Conservation (phyloP, 352 stramenopile species). For the Phytopythium ostracodes region DNA sequence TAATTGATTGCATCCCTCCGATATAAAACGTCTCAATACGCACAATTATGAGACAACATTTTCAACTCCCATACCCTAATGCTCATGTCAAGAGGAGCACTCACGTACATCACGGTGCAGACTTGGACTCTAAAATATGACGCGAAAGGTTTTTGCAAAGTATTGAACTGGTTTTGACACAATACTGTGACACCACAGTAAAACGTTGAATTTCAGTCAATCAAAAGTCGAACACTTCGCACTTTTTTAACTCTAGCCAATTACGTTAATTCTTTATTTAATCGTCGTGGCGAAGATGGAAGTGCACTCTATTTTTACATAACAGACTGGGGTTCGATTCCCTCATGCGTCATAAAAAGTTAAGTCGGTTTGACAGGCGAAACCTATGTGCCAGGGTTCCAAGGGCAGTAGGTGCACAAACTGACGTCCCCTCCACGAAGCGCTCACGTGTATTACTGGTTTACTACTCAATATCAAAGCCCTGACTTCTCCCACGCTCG, state of each 20-base stretch:
- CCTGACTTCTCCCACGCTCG: constrained; percentile 15
- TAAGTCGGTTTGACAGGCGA: constrained; percentile 26
- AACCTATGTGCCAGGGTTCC: constrained; percentile 8
- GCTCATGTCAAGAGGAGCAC: too few species aligned
- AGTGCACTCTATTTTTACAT: neutral
- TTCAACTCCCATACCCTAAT: too few species aligned
- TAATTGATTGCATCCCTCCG: neutral
- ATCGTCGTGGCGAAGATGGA: neutral
- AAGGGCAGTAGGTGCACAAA: constrained; percentile 10
- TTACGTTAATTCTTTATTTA: neutral
- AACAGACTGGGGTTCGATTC: neutral
- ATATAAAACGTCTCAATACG: too few species aligned
- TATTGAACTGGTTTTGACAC: neutral
- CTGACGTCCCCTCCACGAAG: constrained; percentile 6
- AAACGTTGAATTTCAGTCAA: constrained; percentile 1
- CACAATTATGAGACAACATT: too few species aligned
- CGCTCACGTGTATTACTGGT: neutral
- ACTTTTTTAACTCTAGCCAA: neutral
- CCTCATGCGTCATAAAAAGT: neutral
- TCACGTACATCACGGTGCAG: neutral
- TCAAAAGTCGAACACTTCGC: neutral
- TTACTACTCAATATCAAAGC: neutral
- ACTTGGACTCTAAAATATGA: constrained; percentile 7
- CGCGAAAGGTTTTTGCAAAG: constrained; percentile 2
- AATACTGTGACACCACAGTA: neutral